phyloP scores from a whole-genome alignment of 768 basidiomycete species.

The Hortiboletus campestris region DNA sequence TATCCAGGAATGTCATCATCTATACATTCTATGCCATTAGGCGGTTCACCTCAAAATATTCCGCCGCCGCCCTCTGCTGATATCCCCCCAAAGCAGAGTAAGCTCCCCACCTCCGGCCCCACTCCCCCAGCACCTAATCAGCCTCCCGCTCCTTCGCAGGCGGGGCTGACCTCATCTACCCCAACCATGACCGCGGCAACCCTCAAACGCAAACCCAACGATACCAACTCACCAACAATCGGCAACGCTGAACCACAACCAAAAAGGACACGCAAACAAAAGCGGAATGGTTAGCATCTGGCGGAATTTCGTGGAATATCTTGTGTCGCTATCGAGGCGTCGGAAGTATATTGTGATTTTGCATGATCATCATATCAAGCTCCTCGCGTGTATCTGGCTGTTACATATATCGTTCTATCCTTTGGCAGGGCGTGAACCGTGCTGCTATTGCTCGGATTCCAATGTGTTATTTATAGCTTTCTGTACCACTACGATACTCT shows the following conservation, averaged over 20 bases:
- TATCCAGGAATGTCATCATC: conserved; percentile 45
- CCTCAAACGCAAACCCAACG: conserved; percentile 54
- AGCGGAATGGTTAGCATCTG: conserved; percentile 47
- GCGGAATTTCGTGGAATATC: conserved; percentile 34
- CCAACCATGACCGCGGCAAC: conserved; percentile 48
- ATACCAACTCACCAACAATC: conserved; percentile 51
- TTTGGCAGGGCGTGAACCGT: conserved; percentile 23
- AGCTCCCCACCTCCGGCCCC: conserved; percentile 47
- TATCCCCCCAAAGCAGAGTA: conserved; percentile 64
- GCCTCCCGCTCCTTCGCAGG: conserved; percentile 40
- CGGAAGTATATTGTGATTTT: conserved; percentile 31
- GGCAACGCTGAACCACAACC: conserved; percentile 46
- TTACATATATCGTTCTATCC: conserved; percentile 31
- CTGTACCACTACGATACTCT: conserved; percentile 32
- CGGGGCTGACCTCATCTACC: conserved; percentile 44
- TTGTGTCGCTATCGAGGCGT: conserved; percentile 29
- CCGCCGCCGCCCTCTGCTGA: conserved; percentile 45
- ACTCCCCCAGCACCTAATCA: conserved; percentile 40
- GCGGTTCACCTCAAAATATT: conserved; percentile 50
- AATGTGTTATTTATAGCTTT: conserved; percentile 37
- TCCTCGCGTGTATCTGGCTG: conserved; percentile 18
- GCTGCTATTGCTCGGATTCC: conserved; percentile 29
- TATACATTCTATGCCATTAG: conserved; percentile 42
- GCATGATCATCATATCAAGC: conserved; percentile 18
- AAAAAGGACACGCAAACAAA: conserved; percentile 55